A percentile compares a stretch with the other conserved stretches of the same genome.
Conservation (phyloP, 2,329 filamentous ascomycete species). For the Hypoxylon sp. region DNA sequence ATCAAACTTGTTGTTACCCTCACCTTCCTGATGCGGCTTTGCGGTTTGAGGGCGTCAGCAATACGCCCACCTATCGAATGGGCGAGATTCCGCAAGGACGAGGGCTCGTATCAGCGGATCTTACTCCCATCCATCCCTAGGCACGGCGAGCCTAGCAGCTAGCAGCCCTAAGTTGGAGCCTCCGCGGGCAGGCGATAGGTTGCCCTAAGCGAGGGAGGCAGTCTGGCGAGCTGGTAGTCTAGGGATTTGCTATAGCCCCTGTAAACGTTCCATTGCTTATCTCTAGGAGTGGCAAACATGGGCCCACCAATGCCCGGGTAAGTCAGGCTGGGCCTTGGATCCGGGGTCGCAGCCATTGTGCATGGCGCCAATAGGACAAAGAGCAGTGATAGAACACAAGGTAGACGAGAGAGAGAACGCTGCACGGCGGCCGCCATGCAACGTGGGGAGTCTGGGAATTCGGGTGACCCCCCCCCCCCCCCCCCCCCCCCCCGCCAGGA, state of each 20-base stretch:
- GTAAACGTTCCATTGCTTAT: constrained; percentile 27
- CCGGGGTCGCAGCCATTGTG: constrained; percentile 7
- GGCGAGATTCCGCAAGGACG: constrained; percentile 14
- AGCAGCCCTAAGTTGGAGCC: no score
- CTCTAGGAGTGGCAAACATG: constrained; percentile 19
- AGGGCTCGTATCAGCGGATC: constrained; percentile 19
- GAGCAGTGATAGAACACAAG: no score
- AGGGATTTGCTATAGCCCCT: constrained; percentile 8
- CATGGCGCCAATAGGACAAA: constrained; percentile 4
- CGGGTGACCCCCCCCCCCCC: no score
- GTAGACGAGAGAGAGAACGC: constrained; percentile 6
- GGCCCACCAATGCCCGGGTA: constrained; percentile 2
- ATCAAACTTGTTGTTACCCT: constrained; percentile 17
- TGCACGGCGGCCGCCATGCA: constrained; percentile 20
- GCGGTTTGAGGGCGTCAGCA: constrained; percentile 4
- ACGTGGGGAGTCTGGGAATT: constrained; percentile 14
- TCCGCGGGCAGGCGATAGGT: no score
- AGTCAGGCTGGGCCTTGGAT: constrained; percentile 5
- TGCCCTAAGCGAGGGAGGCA: no score
- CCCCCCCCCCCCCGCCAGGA: constrained; percentile 2
- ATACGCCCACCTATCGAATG: constrained; percentile 7
- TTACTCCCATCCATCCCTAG: constrained; percentile 4
- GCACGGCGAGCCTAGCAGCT: no score
- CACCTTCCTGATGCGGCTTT: constrained; percentile 30
- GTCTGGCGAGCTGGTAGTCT: no score